Percentiles rank a stretch among this genome's conserved stretches.
Evolutionary conservation across 331 rosid species (phyloP).

Genomic region (Prunus yedoensis): DNA sequence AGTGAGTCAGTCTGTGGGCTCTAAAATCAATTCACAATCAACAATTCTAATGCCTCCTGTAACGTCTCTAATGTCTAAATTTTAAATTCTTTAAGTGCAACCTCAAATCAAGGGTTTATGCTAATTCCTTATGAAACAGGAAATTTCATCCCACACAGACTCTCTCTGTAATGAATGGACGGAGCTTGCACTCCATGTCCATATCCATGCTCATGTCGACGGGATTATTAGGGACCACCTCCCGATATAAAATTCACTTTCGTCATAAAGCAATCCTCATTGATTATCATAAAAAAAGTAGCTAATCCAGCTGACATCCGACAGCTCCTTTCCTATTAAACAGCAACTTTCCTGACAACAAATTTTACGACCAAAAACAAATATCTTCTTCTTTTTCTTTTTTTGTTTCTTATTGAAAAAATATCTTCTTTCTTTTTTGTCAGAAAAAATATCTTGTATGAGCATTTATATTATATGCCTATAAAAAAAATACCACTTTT

Average conservation of each 20-base stretch:
- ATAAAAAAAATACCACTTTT: background rate
- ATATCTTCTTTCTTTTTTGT: background rate
- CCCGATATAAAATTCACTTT: background rate
- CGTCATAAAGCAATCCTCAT: constrained; percentile 19
- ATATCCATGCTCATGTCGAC: background rate
- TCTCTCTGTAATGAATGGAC: too few species aligned
- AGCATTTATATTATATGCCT: too few species aligned
- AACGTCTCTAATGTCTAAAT: too few species aligned
- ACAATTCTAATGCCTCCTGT: too few species aligned
- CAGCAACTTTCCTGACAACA: background rate
- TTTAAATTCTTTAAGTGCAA: too few species aligned
- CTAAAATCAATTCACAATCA: too few species aligned
- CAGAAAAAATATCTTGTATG: background rate
- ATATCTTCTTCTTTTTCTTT: background rate
- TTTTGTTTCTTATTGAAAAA: background rate
- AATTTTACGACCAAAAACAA: background rate
- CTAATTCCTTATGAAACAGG: too few species aligned
- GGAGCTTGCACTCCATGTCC: too few species aligned
- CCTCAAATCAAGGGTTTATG: too few species aligned
- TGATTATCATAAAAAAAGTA: constrained; percentile 10
- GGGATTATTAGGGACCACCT: constrained; percentile 9
- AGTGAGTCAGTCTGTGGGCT: too few species aligned
- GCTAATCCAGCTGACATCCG: background rate
- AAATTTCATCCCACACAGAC: too few species aligned
- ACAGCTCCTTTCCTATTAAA: constrained; percentile 27